Evolutionary conservation across 169 alveolate genomes (phyloP).

Genomic region (Miamiensis avidus): DNA sequence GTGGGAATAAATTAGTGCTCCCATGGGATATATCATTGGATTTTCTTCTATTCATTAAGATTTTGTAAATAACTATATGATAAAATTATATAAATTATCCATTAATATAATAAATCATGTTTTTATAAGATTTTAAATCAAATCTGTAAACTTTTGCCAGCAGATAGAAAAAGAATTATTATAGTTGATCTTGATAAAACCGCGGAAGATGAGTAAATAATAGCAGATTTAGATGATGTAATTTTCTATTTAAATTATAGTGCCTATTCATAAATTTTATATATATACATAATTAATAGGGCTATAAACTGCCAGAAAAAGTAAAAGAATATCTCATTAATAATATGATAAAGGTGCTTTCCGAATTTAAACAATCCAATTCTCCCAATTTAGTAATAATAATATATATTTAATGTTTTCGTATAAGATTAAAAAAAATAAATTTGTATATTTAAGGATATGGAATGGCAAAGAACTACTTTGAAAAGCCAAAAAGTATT

Average conservation of each 20-base stretch:
- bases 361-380: too few species aligned
- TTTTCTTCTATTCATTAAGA: constrained; percentile 5
- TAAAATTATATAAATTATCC: too few species aligned
- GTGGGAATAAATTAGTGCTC: not conserved
- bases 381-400: too few species aligned
- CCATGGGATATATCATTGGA: constrained; percentile 15
- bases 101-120: too few species aligned
- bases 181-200: not conserved
- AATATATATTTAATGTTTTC: not conserved
- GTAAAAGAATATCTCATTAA: not conserved
- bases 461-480: not conserved
- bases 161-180: not conserved
- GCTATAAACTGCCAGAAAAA: not conserved
- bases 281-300: not conserved
- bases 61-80: not conserved
- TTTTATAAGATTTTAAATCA: not conserved
- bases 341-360: too few species aligned
- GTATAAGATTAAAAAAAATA: not conserved
- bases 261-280: too few species aligned
- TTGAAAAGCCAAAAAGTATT: too few species aligned
- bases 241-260: too few species aligned
- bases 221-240: not conserved
- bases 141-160: not conserved
- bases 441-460: not conserved
- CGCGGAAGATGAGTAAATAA: not conserved